Base-by-base conservation (phyloP, 345 rosid species). In the Linum trigynum region DNA sequence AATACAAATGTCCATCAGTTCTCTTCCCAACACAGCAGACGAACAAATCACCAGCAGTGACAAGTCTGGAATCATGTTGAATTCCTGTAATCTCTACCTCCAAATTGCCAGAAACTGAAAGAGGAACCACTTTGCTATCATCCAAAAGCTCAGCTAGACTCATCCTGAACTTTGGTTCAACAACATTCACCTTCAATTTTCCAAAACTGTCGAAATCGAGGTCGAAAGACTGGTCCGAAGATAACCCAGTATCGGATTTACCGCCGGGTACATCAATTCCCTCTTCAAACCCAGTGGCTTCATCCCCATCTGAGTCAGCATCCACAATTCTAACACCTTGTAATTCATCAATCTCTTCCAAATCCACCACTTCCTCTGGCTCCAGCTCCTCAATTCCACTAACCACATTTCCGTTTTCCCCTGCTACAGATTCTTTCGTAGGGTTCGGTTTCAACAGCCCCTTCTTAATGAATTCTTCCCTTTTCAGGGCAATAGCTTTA, bases 81-180 rank as follows among this genome's bases (percentile, higher is more conserved):
- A 92, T 90, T 61, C 96, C 98, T 5, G 81, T 79, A 72, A 92
- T 85, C 75, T 92, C 94, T 2, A 92, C 84, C 74, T 88, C 98
- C 68, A 88, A 74, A 68, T 92, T 86, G 57, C 97, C 97, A 37
- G 77, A 84, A 72, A 92, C 97, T 0, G 96, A 92, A 59, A 92
- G 72, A 0, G 97, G 97, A 9, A 88, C 98, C 51, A 92, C 90
- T 78, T 80, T 90, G 64, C 96, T 86, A 79, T 90, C 94, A 62
- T 92, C 97, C 68, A 90, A 72, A 67, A 92, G 85, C 91, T 92
- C 98, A 40, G 91, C 97, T 72, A 92, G 82, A 62, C 84, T 86
- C 82, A 90, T 77, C 66, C 71, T 85, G 67, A 86, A 88, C 71
- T 84, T 84, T 15, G 98, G 97, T 50, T 92, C 97, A 17, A 85